Percentiles rank a stretch among this genome's conserved stretches.
phyloP scores from a whole-genome alignment of 345 rosid species.

The Pistacia integerrima region DNA sequence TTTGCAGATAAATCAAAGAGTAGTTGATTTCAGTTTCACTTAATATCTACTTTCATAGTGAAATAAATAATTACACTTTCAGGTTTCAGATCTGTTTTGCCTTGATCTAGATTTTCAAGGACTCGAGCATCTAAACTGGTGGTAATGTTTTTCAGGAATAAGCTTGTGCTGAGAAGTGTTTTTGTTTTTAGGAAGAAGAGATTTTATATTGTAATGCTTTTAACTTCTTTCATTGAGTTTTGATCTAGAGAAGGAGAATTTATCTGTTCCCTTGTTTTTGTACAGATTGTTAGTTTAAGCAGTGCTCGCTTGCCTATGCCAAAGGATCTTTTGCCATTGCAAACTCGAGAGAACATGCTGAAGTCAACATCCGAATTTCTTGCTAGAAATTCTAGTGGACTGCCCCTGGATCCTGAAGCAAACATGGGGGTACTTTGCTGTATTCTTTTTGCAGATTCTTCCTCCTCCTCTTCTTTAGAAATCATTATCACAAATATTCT shows the following conservation, averaged over 20 bases:
- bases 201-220: background rate
- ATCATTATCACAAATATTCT: background rate
- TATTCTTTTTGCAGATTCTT: background rate
- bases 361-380: slow-evolving; percentile 82
- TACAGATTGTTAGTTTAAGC: slow-evolving; percentile 75
- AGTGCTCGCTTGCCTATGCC: slow-evolving; percentile 75
- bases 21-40: background rate
- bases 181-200: background rate
- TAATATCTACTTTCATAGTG: background rate
- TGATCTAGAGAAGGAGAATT: slow-evolving; percentile 16
- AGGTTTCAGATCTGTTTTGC: background rate
- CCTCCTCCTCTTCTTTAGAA: slow-evolving; percentile 5
- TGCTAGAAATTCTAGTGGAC: slow-evolving; percentile 69
- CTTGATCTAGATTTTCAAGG: background rate
- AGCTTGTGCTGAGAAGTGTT: background rate
- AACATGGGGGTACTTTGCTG: slow-evolving; percentile 71
- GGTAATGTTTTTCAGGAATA: background rate
- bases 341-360: slow-evolving; percentile 88
- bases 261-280: slow-evolving; percentile 25
- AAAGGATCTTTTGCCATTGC: slow-evolving; percentile 80
- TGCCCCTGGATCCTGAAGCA: slow-evolving; percentile 83
- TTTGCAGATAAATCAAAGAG: background rate
- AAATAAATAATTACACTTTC: background rate
- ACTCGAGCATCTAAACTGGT: background rate
- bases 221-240: background rate